Evolutionary conservation across 805 yeast genomes (phyloP), one percentile per base, ranked within the genome.

Genomic region (Wickerhamomyces xylosicus): DNA sequence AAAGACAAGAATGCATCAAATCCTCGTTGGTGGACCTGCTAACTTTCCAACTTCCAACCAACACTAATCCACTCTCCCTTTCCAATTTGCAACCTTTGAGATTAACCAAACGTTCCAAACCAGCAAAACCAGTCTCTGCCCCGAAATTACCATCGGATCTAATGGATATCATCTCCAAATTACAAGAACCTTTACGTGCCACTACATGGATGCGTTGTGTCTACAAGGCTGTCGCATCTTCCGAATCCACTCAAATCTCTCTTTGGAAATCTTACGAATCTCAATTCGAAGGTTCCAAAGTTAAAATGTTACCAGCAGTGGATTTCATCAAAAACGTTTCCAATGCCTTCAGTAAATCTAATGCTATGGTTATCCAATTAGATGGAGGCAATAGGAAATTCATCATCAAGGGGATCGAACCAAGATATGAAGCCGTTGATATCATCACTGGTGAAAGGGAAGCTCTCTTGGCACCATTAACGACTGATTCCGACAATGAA

Each of bases 241-340:
- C 90, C 4, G 95, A 87, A 54, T 95, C 89, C 10, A 87, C 97
- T 1, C 98, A 92, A 62, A 89, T 92, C 19, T 83, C 94, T 16
- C 70, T 92, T 34, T 92, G 98, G 98, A 85, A 87, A 58, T 77
- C 95, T 1, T 92, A 92, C 62, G 97, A 92, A 58, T 66, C 77
- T 13, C 92, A 83, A 56, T 92, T 92, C 52, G 81, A 81, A 44
- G 7, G 7, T 7, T 28, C 31, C n/a, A 13, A 28, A 28, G 16
- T 14, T 5, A 74, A 77, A 48, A 63, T 90, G 37, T 67, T 90
- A 25, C 95, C 96, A 1, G 98, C 98, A 0, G 97, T 92, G 11
- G 97, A 92, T 48, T 92, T 92, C 58, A 92, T 92, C 57, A 86
- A 90, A 52, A 90, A 92, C 54, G 97, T 90, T 17, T 81, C 89